A percentile compares a stretch with the other conserved stretches of the same genome.
These are phyloP conservation scores for Hymenoscyphus scutula DNA, from an alignment of 2,329 filamentous ascomycete species.

Conservation along the genomic window DNA sequence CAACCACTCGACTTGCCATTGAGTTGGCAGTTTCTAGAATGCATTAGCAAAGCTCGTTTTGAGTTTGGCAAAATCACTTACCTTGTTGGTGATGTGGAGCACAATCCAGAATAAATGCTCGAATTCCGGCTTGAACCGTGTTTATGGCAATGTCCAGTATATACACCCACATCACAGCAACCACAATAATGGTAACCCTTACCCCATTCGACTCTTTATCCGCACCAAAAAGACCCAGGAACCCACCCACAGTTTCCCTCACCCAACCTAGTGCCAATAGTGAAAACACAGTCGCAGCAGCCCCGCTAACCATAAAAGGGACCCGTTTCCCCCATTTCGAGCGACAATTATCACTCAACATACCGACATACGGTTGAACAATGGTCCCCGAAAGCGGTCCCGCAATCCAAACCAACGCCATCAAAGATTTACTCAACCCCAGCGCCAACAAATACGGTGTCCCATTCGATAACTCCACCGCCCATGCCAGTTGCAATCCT, in stretches of 20 bases:
- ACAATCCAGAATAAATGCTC: slow-evolving; percentile 91
- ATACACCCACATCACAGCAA: slow-evolving; percentile 85
- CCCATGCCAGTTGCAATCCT: slow-evolving; percentile 92
- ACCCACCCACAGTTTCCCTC: slow-evolving; percentile 65
- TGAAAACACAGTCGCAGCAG: slow-evolving; percentile 62
- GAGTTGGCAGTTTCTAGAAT: slow-evolving; percentile 68
- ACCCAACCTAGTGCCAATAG: slow-evolving; percentile 73
- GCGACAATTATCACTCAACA: slow-evolving; percentile 76
- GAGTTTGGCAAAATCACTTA: slow-evolving; percentile 26
- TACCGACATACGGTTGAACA: slow-evolving; percentile 80
- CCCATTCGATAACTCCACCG: slow-evolving; percentile 89
- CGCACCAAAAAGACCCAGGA: slow-evolving; percentile 69
- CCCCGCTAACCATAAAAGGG: slow-evolving; percentile 75
- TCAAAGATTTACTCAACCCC: slow-evolving; percentile 77
- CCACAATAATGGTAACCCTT: slow-evolving; percentile 65
- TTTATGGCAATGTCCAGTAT: slow-evolving; percentile 93
- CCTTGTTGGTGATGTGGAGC: slow-evolving; percentile 86
- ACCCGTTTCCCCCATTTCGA: slow-evolving; percentile 74
- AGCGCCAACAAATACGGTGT: slow-evolving; percentile 80
- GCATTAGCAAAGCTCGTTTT: slow-evolving; percentile 1
- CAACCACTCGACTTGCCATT: slow-evolving; percentile 85
- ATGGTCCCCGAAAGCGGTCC: slow-evolving; percentile 75
- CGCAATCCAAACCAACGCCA: slow-evolving; percentile 83
- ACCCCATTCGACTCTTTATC: slow-evolving; percentile 63
- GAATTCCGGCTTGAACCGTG: slow-evolving; percentile 86